These are phyloP conservation scores for Nicotiana attenuata DNA, from an alignment of 257 asterid species.

Conservation along the genomic window DNA sequence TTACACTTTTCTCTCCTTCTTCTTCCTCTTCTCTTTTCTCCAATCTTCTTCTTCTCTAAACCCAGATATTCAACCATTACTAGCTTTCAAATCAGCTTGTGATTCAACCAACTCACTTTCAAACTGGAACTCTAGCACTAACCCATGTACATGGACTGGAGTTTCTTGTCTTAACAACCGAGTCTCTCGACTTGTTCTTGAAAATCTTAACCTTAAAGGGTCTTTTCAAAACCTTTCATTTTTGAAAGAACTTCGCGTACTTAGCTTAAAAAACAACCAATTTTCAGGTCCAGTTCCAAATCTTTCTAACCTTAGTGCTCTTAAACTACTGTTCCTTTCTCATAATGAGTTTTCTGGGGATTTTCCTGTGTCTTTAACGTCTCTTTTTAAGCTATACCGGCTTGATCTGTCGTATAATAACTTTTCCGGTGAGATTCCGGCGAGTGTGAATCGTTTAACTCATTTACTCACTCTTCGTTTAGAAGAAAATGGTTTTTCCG, in stretches of 20 bases:
- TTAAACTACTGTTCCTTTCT: slow-evolving; percentile 58
- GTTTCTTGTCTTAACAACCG: slow-evolving; percentile 58
- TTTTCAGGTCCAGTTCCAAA: slow-evolving; percentile 68
- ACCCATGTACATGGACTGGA: slow-evolving; percentile 74
- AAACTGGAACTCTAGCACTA: slow-evolving; percentile 50
- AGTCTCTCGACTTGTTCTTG: slow-evolving; percentile 70
- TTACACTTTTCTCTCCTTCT: not conserved
- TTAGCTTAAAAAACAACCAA: slow-evolving; percentile 57
- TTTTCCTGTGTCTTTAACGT: slow-evolving; percentile 37
- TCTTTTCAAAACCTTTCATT: slow-evolving; percentile 37
- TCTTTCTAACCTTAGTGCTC: slow-evolving; percentile 50
- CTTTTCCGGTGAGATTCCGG: slow-evolving; percentile 54
- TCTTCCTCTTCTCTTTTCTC: slow-evolving; percentile 1
- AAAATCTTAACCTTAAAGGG: slow-evolving; percentile 40
- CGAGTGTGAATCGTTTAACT: slow-evolving; percentile 31
- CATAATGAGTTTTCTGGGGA: slow-evolving; percentile 63
- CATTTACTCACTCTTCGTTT: slow-evolving; percentile 58
- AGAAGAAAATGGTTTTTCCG: slow-evolving; percentile 58
- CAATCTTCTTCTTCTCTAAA: slow-evolving; percentile 15
- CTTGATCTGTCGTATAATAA: slow-evolving; percentile 75
- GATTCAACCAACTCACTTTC: slow-evolving; percentile 46
- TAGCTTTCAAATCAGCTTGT: slow-evolving; percentile 51
- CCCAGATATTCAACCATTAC: slow-evolving; percentile 55
- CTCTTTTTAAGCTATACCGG: slow-evolving; percentile 46
- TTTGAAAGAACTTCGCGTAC: slow-evolving; percentile 56